phyloP scores from a whole-genome alignment of 2,329 filamentous ascomycete genomes.

The Cladosporium sp. region DNA sequence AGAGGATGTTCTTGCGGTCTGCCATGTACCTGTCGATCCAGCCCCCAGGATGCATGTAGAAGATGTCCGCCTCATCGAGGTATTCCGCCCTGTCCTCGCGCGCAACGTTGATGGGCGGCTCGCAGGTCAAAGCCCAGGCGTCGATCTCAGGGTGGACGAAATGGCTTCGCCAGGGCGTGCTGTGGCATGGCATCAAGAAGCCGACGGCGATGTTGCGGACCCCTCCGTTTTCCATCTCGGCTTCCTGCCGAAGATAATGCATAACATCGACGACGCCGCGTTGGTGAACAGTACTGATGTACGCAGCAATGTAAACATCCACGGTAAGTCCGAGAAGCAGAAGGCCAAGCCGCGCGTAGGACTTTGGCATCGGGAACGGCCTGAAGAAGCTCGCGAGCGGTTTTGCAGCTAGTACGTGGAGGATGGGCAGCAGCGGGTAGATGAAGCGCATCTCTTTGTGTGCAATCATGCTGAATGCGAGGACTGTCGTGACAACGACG shows the following conservation, averaged over 20 bases:
- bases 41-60: constrained; percentile 60
- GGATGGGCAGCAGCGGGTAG: constrained; percentile 80
- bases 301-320: constrained; percentile 67
- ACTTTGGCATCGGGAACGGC: constrained; percentile 24
- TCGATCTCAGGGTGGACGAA: constrained; percentile 67
- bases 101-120: constrained; percentile 70
- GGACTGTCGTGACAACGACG: constrained; percentile 52
- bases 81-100: constrained; percentile 60
- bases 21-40: constrained; percentile 41
- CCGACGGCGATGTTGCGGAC: constrained; percentile 48
- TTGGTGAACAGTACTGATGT: constrained; percentile 72
- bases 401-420: constrained; percentile 73
- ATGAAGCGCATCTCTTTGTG: constrained; percentile 98
- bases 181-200: constrained; percentile 94
- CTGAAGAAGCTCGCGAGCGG: constrained; percentile 60
- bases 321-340: constrained; percentile 49
- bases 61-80: constrained; percentile 82
- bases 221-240: constrained; percentile 45
- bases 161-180: constrained; percentile 89
- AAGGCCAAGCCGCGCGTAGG: constrained; percentile 44
- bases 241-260: constrained; percentile 66
- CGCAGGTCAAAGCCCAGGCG: constrained; percentile 83
- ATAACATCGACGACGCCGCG: constrained; percentile 71
- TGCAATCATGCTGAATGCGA: constrained; percentile 66
- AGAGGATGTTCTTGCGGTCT: constrained; percentile 15